Conservation (phyloP, 1,284 basidiomycete species). For the Marasmius fiardii region DNA sequence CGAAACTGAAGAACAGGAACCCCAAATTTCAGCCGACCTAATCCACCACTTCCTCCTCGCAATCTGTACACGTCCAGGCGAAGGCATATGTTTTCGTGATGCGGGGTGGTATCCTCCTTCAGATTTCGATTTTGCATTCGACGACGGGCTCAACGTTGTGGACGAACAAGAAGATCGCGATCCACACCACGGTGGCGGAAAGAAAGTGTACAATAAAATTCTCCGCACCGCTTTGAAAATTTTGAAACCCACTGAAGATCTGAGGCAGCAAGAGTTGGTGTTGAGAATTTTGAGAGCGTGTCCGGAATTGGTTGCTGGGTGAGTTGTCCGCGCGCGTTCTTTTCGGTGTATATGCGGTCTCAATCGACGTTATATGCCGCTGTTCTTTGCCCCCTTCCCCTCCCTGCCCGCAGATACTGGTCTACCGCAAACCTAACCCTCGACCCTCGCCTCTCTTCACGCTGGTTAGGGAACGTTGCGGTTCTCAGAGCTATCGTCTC, state of each 20-base stretch:
- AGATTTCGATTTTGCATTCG: slow-evolving; percentile 28
- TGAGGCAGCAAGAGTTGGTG: slow-evolving; percentile 82
- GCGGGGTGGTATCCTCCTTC: slow-evolving; percentile 85
- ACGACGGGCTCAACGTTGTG: slow-evolving; percentile 16
- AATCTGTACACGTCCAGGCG: slow-evolving; percentile 80
- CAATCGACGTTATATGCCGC: too few relatives aligned
- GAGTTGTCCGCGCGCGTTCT: too few relatives aligned
- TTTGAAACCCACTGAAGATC: slow-evolving; percentile 81
- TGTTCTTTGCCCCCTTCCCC: not conserved
- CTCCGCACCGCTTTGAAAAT: slow-evolving; percentile 72
- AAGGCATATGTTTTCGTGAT: slow-evolving; percentile 87
- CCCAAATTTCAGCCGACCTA: slow-evolving; percentile 69
- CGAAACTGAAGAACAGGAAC: slow-evolving; percentile 45
- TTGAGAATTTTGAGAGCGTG: slow-evolving; percentile 76
- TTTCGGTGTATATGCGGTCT: too few relatives aligned
- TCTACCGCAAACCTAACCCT: slow-evolving; percentile 69
- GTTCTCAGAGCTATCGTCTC: slow-evolving; percentile 79
- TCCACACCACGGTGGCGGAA: slow-evolving; percentile 24
- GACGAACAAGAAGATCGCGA: slow-evolving; percentile 29
- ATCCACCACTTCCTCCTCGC: slow-evolving; percentile 87
- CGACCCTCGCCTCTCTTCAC: slow-evolving; percentile 84
- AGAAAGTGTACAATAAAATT: slow-evolving; percentile 82
- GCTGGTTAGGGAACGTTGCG: slow-evolving; percentile 87
- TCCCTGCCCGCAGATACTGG: slow-evolving; percentile 62
- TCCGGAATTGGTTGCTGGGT: slow-evolving; percentile 85